Evolutionary conservation across 2,329 filamentous ascomycete species (phyloP), one percentile per base, ranked within the genome.

Genomic region (Pezizomycotina sp.): DNA sequence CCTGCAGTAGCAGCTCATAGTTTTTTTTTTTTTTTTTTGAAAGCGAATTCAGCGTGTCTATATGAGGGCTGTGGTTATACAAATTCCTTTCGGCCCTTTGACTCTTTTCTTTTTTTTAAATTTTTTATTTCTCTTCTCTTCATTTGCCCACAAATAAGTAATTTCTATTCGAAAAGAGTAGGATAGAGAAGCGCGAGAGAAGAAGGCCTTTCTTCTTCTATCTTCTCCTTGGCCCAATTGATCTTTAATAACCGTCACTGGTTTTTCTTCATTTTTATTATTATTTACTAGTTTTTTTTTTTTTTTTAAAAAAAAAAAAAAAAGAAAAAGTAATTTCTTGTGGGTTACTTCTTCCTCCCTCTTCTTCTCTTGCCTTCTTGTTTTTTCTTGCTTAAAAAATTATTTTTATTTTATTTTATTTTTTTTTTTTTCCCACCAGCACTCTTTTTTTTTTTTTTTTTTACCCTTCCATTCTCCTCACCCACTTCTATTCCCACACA

Each of bases 381-480:
- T 13, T n/a, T n/a, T 13, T n/a, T 13, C 14, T n/a, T 3, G 24
- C 24, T 26, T 12, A n/a, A 25, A 25, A 25, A n/a, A 21, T 36
- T 29, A 10, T 15, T 3, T 29, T 13, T 15, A 14, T 29, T 9
- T 32, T 15, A 33, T 25, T 23, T 23, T 12, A 9, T 26, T 41
- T 27, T 21, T 12, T 23, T 30, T 33, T 35, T 30, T 31, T 31
- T 27, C 21, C 31, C 10, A 25, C 32, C 27, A 23, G 14, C 18
- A 35, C 26, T 27, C 9, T 13, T 25, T 34, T 31, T 26, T 21
- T 5, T 31, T 44, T 42, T 21, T 27, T 27, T 44, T 43, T 42
- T 31, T 33, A 34, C 21, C 16, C 34, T 30, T 27, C 32, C 29
- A 41, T 44, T 32, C 16, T 14, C 27, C 38, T 41, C 27, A 27